Evolutionary conservation across 495 filamentous ascomycete species (phyloP).

Genomic region (Penicillium nucicola): DNA sequence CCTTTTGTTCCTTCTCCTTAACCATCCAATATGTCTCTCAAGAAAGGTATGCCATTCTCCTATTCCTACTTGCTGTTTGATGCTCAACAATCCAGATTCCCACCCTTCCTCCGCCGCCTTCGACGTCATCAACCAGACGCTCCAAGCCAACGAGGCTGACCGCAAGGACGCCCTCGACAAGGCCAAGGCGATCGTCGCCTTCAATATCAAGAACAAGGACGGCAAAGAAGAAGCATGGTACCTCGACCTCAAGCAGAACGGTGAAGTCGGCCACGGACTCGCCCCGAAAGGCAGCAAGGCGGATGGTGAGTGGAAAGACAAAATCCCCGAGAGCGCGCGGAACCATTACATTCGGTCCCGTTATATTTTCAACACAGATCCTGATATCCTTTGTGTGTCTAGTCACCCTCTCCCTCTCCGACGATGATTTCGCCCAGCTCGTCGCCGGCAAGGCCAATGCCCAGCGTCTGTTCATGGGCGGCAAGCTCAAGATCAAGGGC

Average conservation of each 20-base stretch:
- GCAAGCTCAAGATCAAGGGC: slow-evolving; percentile 96
- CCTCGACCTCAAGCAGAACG: slow-evolving; percentile 92
- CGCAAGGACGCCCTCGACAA: slow-evolving; percentile 85
- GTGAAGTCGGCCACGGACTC: slow-evolving; percentile 72
- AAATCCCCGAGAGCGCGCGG: not conserved
- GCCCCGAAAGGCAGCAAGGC: slow-evolving; percentile 69
- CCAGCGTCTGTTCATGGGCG: slow-evolving; percentile 92
- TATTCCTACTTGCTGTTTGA: not conserved
- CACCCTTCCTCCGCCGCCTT: slow-evolving; percentile 92
- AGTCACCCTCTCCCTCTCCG: slow-evolving; percentile 84
- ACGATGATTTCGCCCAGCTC: slow-evolving; percentile 80
- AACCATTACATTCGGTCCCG: not conserved
- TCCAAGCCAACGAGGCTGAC: slow-evolving; percentile 66
- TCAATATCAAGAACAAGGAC: slow-evolving; percentile 82
- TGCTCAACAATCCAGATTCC: slow-evolving; percentile 53
- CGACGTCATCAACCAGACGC: slow-evolving; percentile 76
- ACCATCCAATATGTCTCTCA: slow-evolving; percentile 69
- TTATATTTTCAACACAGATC: not conserved
- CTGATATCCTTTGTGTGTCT: slow-evolving; percentile 1
- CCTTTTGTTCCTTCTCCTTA: not conserved
- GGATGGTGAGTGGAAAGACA: slow-evolving; percentile 68
- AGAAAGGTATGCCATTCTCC: slow-evolving; percentile 60
- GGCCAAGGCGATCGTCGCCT: slow-evolving; percentile 83
- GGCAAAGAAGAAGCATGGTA: slow-evolving; percentile 83
- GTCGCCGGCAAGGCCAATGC: slow-evolving; percentile 88